Base-by-base conservation (phyloP, 768 basidiomycete species). In the Russula abietina region DNA sequence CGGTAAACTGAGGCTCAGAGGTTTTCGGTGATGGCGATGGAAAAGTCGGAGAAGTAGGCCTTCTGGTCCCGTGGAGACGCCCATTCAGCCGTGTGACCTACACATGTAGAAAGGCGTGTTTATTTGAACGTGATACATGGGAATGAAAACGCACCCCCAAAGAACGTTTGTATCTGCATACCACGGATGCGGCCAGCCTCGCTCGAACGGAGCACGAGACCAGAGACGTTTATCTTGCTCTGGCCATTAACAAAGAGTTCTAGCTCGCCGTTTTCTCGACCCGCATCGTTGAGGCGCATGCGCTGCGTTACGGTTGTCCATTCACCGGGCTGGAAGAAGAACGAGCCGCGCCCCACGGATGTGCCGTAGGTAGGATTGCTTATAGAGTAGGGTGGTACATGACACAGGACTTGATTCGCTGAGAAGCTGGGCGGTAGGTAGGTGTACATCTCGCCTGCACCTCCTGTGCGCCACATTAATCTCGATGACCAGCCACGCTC, bases 151-250 rank as follows among this genome's bases (percentile, higher is more conserved):
- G 64, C 69, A 81, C 83, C 86, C 53, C 87, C 87, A 67, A 91
- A 89, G 81, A 89, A 89, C n/a, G 87, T 86, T 75, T 89, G 85
- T 78, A 85, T 81, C 72, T 83, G 83, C 60, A 88, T 81, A 24
- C 89, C 88, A 38, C 82, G 78, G 69, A 90, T 80, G 65, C 76
- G 78, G 45, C 83, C 82, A 0, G 74, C 72, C 30, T 70, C 71
- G 61, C 75, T 75, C n/a, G n/a, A 49, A n/a, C 54, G 54, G 36
- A 89, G 74, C 61, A 82, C 77, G 26, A 91, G 75, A 19, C 83
- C 83, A 19, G 65, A 68, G 43, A 84, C 79, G 59, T 76, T 80
- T 71, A 90, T 79, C 59, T 86, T 82, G 68, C 83, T 84, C 75
- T 82, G 71, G 41, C 88, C 89, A 64, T 85, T 79, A 45, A 81